Percentiles rank a stretch among this genome's conserved stretches.
These are phyloP conservation scores for Lachancea thermotolerans DNA, from an alignment of 805 yeast genomes.

Conservation along the genomic window DNA sequence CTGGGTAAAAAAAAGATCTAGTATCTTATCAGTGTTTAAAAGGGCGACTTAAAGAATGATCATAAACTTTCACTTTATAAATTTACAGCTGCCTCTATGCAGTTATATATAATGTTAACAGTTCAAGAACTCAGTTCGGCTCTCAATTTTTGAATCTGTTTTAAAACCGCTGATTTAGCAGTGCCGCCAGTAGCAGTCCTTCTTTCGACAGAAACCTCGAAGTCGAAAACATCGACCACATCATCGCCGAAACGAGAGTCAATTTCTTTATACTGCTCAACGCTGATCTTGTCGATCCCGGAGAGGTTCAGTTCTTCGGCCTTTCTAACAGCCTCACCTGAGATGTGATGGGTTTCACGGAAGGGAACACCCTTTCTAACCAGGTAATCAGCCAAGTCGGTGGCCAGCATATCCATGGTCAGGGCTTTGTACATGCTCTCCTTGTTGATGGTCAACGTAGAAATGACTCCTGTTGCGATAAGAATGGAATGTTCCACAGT, in stretches of 20 bases:
- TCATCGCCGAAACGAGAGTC: constrained; percentile 77
- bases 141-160: constrained; percentile 40
- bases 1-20: too few species aligned
- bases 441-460: constrained; percentile 69
- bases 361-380: constrained; percentile 98
- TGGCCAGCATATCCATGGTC: constrained; percentile 98
- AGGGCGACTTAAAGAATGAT: too few species aligned
- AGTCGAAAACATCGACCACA: constrained; percentile 79
- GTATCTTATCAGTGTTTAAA: too few species aligned
- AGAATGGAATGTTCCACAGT: constrained; percentile 91
- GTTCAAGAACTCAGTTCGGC: constrained; percentile 9
- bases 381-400: constrained; percentile 95
- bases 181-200: constrained; percentile 97
- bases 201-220: constrained; percentile 92
- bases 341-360: constrained; percentile 97
- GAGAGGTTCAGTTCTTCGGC: constrained; percentile 74
- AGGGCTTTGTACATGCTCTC: constrained; percentile 79
- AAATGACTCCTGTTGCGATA: constrained; percentile 93
- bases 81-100: too few species aligned
- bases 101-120: not conserved
- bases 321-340: constrained; percentile 91
- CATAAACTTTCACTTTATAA: too few species aligned
- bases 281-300: constrained; percentile 79
- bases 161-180: constrained; percentile 79
- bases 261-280: constrained; percentile 72